Percentiles rank a stretch among this genome's conserved stretches.
Evolutionary conservation across 2,329 filamentous ascomycete genomes (phyloP).

Genomic region (Ophiostoma sp.): DNA sequence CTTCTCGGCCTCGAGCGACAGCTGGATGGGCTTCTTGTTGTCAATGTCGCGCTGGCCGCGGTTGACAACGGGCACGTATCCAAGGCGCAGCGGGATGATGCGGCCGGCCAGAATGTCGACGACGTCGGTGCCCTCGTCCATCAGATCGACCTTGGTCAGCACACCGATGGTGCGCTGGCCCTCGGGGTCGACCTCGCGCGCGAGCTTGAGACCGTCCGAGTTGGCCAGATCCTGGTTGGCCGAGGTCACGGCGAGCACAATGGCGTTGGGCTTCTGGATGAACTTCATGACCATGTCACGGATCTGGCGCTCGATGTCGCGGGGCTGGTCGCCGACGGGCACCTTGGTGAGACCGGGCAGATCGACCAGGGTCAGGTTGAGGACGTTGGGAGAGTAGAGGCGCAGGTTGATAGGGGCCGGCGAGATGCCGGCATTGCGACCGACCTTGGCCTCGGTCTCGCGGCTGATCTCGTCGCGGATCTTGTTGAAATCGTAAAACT

Average conservation of each 20-base stretch:
- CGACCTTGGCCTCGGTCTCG: constrained; percentile 61
- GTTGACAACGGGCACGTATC: constrained; percentile 95
- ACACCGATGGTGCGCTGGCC: constrained; percentile 94
- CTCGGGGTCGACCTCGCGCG: constrained; percentile 91
- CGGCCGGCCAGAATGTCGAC: constrained; percentile 95
- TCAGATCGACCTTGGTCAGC: constrained; percentile 89
- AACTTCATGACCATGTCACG: constrained; percentile 95
- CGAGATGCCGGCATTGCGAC: constrained; percentile 98
- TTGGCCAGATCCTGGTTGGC: constrained; percentile 98
- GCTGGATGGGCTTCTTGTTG: constrained; percentile 90
- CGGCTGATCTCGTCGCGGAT: constrained; percentile 95
- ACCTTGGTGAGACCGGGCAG: constrained; percentile 95
- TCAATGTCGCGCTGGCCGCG: constrained; percentile 97
- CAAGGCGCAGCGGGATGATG: constrained; percentile 89
- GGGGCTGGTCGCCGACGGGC: constrained; percentile 93
- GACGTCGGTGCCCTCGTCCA: constrained; percentile 98
- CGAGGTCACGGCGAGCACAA: constrained; percentile 91
- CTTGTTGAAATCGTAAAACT: constrained; percentile 92
- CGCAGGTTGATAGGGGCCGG: constrained; percentile 96
- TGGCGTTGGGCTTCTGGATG: constrained; percentile 98
- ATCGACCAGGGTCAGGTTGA: constrained; percentile 94
- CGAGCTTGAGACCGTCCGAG: constrained; percentile 93
- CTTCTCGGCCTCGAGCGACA: constrained; percentile 88
- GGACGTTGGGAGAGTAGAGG: constrained; percentile 93
- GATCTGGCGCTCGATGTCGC: constrained; percentile 98